phyloP scores from a whole-genome alignment of 805 yeast species.

The Yarrowia keelungensis region DNA sequence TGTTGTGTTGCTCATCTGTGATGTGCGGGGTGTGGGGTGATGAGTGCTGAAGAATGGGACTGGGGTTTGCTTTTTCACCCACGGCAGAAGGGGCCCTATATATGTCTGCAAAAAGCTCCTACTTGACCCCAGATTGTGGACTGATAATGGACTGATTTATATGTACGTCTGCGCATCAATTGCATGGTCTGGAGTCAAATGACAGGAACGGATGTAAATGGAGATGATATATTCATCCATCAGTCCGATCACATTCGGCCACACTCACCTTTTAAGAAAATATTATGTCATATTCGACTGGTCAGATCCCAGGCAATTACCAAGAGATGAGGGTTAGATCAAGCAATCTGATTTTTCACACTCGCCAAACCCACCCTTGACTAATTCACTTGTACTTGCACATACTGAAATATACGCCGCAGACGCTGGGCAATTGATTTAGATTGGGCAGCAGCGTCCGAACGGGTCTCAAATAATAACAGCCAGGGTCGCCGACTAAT shows the following conservation, averaged over 20 bases:
- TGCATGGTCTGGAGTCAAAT: constrained; percentile 21
- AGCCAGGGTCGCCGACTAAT: not conserved
- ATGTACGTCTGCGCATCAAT: constrained; percentile 23
- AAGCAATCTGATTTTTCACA: too few relatives aligned
- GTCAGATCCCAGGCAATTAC: too few relatives aligned
- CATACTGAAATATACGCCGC: constrained; percentile 12
- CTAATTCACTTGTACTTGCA: not conserved
- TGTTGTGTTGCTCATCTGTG: not conserved
- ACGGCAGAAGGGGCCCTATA: constrained; percentile 6
- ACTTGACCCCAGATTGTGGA: constrained; percentile 31
- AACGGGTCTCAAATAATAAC: not conserved
- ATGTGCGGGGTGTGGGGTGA: not conserved
- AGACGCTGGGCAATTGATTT: not conserved
- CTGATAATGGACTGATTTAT: constrained; percentile 21
- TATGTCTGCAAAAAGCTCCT: not conserved
- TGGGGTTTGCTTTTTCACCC: not conserved
- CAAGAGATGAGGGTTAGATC: too few relatives aligned
- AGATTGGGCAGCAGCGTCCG: not conserved
- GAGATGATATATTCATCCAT: too few relatives aligned
- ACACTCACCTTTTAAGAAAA: too few relatives aligned
- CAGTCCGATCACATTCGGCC: too few relatives aligned
- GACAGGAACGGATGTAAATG: not conserved
- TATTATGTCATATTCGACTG: too few relatives aligned
- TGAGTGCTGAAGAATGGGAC: not conserved
- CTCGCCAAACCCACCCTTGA: not conserved